Percentiles rank a stretch among this genome's conserved stretches.
phyloP scores from a whole-genome alignment of 1,284 basidiomycete genomes.

The Boletus semigastroideus region DNA sequence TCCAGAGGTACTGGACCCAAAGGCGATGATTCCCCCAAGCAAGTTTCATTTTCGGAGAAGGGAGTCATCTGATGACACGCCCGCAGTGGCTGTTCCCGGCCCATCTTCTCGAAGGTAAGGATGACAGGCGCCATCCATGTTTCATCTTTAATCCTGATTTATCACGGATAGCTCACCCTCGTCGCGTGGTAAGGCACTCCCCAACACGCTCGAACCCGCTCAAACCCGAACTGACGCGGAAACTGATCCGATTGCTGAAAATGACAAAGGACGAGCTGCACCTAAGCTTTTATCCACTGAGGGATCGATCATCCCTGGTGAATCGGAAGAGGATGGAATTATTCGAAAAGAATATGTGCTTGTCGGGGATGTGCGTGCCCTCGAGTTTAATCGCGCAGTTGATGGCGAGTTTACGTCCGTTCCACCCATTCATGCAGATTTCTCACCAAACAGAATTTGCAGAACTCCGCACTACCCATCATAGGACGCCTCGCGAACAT shows the following conservation, averaged over 20 bases:
- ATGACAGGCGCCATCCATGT: neutral
- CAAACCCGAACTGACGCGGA: slow-evolving; percentile 14
- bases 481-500: slow-evolving; percentile 57
- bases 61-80: slow-evolving; percentile 21
- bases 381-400: slow-evolving; percentile 75
- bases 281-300: slow-evolving; percentile 53
- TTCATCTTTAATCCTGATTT: neutral
- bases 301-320: slow-evolving; percentile 72
- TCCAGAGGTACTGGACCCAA: slow-evolving; percentile 73
- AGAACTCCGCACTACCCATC: slow-evolving; percentile 66
- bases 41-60: slow-evolving; percentile 66
- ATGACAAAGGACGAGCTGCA: slow-evolving; percentile 13
- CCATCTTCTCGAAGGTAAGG: slow-evolving; percentile 23
- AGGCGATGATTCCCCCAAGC: slow-evolving; percentile 75
- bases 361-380: slow-evolving; percentile 69
- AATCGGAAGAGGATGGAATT: slow-evolving; percentile 76
- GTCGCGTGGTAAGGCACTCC: slow-evolving; percentile 18
- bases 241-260: slow-evolving; percentile 5
- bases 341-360: slow-evolving; percentile 76
- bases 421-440: neutral
- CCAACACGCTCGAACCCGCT: slow-evolving; percentile 9
- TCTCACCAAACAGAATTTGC: slow-evolving; percentile 12
- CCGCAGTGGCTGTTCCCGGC: neutral
- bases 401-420: slow-evolving; percentile 52
- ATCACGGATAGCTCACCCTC: slow-evolving; percentile 13